A percentile compares a stretch with the other conserved stretches of the same genome.
These are phyloP conservation scores for Eleusine coracana DNA, from an alignment of 176 grass and related monocot genomes.

Conservation along the genomic window DNA sequence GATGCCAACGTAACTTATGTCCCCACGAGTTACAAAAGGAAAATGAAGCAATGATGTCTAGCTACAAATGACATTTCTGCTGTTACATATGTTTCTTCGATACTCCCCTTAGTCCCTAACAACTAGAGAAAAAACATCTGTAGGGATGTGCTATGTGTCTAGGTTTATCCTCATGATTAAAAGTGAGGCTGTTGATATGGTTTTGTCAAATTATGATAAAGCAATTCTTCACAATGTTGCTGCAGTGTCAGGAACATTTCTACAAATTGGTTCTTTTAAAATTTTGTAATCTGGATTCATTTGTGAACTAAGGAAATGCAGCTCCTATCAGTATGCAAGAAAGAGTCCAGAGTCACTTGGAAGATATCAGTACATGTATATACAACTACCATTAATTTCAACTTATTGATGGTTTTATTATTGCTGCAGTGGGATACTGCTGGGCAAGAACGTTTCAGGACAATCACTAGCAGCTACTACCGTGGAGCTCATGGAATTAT, in stretches of 20 bases:
- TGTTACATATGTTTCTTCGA: background rate
- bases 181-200: background rate
- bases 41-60: background rate
- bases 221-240: too few relatives aligned
- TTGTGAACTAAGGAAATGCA: background rate
- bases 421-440: conserved; percentile 84
- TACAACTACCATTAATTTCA: background rate
- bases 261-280: too few relatives aligned
- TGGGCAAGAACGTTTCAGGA: conserved; percentile 95
- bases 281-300: background rate
- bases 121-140: background rate
- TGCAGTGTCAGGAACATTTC: background rate
- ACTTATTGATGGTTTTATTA: conserved; percentile 44
- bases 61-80: background rate
- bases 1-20: too few relatives aligned
- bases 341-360: background rate
- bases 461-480: conserved; percentile 93
- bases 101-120: background rate
- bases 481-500: conserved; percentile 92
- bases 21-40: background rate
- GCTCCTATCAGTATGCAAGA: background rate
- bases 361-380: background rate
- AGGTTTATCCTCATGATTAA: background rate
- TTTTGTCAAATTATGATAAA: background rate
- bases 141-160: background rate